These are phyloP conservation scores for Sarocladiaceae sp. DNA, from an alignment of 2,329 filamentous ascomycete genomes.

Conservation along the genomic window DNA sequence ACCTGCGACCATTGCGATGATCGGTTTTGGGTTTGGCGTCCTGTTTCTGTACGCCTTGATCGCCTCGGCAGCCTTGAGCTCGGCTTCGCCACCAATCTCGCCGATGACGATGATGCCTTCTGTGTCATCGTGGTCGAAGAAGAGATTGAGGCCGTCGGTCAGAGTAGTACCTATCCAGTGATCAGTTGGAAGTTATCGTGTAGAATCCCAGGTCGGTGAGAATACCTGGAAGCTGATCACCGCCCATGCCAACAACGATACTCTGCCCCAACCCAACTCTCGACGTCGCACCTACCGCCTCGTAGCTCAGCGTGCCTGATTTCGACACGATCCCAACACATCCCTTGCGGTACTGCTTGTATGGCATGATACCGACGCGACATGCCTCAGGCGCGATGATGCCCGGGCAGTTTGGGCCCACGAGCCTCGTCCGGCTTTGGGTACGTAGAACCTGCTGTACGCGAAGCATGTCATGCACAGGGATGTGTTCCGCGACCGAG, in stretches of 20 bases:
- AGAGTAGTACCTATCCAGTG: conserved; percentile 50
- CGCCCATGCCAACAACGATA: conserved; percentile 70
- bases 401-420: conserved; percentile 96
- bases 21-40: conserved; percentile 54
- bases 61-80: conserved; percentile 65
- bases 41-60: conserved; percentile 58
- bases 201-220: not conserved
- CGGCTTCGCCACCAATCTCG: conserved; percentile 64
- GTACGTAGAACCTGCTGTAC: conserved; percentile 63
- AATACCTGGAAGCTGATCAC: conserved; percentile 63
- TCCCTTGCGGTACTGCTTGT: conserved; percentile 42
- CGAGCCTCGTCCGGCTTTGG: conserved; percentile 64
- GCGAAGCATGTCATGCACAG: conserved; percentile 69
- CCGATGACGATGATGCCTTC: conserved; percentile 67
- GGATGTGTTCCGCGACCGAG: conserved; percentile 74
- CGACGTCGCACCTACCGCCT: conserved; percentile 69
- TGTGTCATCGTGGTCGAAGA: conserved; percentile 62
- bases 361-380: conserved; percentile 35
- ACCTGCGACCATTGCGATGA: conserved; percentile 59
- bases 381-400: conserved; percentile 72
- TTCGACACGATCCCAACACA: conserved; percentile 72
- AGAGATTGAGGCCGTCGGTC: conserved; percentile 61
- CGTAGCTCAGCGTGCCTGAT: conserved; percentile 74
- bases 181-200: not conserved
- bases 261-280: conserved; percentile 71